Evolutionary conservation across 176 grass and related monocot genomes (phyloP).

Genomic region (Zizania latifolia): DNA sequence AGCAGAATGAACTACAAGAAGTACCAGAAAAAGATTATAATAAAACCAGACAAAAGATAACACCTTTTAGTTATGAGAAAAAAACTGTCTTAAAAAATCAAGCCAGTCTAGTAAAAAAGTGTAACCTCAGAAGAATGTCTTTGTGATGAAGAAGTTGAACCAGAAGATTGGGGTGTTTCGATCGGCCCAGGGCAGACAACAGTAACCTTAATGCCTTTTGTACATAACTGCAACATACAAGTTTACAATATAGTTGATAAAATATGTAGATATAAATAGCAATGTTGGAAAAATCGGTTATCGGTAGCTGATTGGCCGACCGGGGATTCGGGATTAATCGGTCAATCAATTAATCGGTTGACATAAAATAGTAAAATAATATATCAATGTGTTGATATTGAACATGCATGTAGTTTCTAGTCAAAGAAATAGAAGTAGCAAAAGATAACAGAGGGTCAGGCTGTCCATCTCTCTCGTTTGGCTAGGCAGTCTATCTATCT

Average conservation of each 20-base stretch:
- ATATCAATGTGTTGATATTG: no score
- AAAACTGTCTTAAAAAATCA: not conserved
- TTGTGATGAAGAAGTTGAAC: conserved; percentile 41
- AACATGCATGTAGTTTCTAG: no score
- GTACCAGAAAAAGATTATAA: not conserved
- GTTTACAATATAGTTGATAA: conserved; percentile 12
- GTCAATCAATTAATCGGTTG: no score
- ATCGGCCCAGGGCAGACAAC: conserved; percentile 91
- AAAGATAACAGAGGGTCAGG: no score
- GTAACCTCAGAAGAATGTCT: conserved; percentile 60
- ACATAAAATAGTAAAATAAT: no score
- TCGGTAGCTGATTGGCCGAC: no score
- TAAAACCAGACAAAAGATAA: not conserved
- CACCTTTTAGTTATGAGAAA: not conserved
- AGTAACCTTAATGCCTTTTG: conserved; percentile 88
- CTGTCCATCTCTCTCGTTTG: no score
- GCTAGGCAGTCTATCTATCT: no score
- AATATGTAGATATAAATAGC: not conserved
- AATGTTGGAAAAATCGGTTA: no score
- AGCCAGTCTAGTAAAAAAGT: conserved; percentile 9
- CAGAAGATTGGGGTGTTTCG: conserved; percentile 55
- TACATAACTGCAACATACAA: conserved; percentile 65
- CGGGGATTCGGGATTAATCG: no score
- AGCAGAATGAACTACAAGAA: not conserved
- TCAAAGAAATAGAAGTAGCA: no score